These are phyloP conservation scores for Castanea sativa DNA, from an alignment of 306 rosid genomes.

Conservation along the genomic window DNA sequence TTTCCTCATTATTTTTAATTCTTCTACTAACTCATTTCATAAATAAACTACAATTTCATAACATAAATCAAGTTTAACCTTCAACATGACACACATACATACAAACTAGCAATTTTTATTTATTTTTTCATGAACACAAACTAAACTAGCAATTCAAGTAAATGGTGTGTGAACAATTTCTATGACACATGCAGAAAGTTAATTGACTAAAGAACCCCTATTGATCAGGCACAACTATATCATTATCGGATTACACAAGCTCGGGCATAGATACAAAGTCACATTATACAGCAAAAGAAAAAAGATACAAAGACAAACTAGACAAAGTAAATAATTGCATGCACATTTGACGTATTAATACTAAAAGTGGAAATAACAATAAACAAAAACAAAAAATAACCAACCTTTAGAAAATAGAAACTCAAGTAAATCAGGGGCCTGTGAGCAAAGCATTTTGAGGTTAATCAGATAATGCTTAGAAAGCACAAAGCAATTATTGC, in stretches of 20 bases:
- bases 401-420: slow-evolving; percentile 71
- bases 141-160: no score
- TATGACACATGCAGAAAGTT: not conserved
- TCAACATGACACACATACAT: not conserved
- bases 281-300: not conserved
- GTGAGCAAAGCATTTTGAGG: slow-evolving; percentile 39
- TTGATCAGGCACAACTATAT: not conserved
- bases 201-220: not conserved
- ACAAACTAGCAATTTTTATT: not conserved
- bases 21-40: no score
- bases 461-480: slow-evolving; percentile 24
- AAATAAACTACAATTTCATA: no score
- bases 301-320: not conserved
- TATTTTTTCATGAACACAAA: no score
- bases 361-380: not conserved
- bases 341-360: not conserved
- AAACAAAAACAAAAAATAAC: slow-evolving; percentile 22
- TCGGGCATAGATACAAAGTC: not conserved
- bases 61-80: no score
- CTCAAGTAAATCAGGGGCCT: slow-evolving; percentile 88
- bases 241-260: not conserved
- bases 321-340: not conserved
- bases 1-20: no score
- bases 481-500: slow-evolving; percentile 7
- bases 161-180: not conserved